phyloP scores from a whole-genome alignment of 768 basidiomycete genomes.

The Clitopilus passeckerianus region DNA sequence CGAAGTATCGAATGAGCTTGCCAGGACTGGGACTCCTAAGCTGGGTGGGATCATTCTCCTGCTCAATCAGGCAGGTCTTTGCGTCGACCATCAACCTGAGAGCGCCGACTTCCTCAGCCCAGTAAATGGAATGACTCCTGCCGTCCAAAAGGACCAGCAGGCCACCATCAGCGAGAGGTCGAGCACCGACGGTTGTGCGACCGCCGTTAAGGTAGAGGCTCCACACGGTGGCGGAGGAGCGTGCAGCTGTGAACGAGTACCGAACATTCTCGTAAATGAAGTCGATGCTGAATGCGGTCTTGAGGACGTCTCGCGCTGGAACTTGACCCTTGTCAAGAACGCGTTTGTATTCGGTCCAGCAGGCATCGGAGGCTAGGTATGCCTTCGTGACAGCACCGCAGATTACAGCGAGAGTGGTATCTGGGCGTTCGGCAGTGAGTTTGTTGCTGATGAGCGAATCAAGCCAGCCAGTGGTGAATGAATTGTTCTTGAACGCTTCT shows the following conservation, averaged over 20 bases:
- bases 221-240: constrained; percentile 86
- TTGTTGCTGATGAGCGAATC: constrained; percentile 96
- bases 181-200: constrained; percentile 85
- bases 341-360: constrained; percentile 90
- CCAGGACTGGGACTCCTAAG: constrained; percentile 94
- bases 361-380: constrained; percentile 83
- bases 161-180: constrained; percentile 92
- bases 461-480: constrained; percentile 97
- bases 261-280: constrained; percentile 97
- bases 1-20: constrained; percentile 89
- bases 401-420: constrained; percentile 87
- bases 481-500: constrained; percentile 94
- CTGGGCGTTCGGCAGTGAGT: constrained; percentile 95
- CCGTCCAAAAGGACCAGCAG: constrained; percentile 89
- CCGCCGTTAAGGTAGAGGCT: constrained; percentile 96
- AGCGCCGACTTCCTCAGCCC: constrained; percentile 97
- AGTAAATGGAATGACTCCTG: constrained; percentile 95
- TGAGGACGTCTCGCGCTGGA: constrained; percentile 88
- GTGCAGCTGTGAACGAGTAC: constrained; percentile 93
- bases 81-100: constrained; percentile 90
- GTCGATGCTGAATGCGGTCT: constrained; percentile 94
- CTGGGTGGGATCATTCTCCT: constrained; percentile 99
- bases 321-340: constrained; percentile 98
- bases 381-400: constrained; percentile 97
- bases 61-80: constrained; percentile 97